These are phyloP conservation scores for Cystoisospora suis DNA, from an alignment of 169 alveolate genomes.

Conservation along the genomic window DNA sequence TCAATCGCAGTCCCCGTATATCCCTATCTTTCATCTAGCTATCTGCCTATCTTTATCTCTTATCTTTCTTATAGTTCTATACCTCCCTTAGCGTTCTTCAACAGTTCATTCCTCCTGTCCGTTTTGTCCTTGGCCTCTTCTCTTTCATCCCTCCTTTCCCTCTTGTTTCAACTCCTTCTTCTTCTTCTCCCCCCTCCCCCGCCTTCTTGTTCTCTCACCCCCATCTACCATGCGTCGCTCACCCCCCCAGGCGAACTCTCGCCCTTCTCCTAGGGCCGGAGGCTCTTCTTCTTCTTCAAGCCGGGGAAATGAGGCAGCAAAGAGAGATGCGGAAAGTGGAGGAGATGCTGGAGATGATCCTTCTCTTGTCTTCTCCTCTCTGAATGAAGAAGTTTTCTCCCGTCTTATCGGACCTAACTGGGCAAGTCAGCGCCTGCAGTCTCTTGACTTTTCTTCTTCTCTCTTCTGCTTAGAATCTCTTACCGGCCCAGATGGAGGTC, in stretches of 20 bases:
- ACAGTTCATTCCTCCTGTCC: not conserved
- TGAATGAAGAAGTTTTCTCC: conserved; percentile 26
- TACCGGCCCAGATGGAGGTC: conserved; percentile 34
- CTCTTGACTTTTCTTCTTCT: conserved; percentile 29
- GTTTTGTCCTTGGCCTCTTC: not conserved
- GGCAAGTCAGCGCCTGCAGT: conserved; percentile 39
- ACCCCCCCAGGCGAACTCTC: no score
- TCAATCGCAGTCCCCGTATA: not conserved
- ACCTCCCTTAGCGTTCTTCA: not conserved
- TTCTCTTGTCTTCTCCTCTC: not conserved
- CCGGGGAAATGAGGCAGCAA: no score
- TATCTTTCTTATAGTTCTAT: not conserved
- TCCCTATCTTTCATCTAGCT: not conserved
- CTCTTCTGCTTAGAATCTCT: conserved; percentile 46
- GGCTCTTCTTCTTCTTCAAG: no score
- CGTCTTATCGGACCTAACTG: conserved; percentile 42
- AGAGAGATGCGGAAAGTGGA: not conserved
- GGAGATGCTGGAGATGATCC: not conserved
- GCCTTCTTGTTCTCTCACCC: no score
- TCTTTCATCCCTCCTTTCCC: not conserved
- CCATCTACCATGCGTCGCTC: no score
- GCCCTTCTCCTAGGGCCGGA: no score
- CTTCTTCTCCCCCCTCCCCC: not conserved
- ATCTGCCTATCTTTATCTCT: not conserved
- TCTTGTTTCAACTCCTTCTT: not conserved